Evolutionary conservation across 495 filamentous ascomycete species (phyloP), one percentile per base, ranked within the genome.

Genomic region (Chaetomidium leptoderma): DNA sequence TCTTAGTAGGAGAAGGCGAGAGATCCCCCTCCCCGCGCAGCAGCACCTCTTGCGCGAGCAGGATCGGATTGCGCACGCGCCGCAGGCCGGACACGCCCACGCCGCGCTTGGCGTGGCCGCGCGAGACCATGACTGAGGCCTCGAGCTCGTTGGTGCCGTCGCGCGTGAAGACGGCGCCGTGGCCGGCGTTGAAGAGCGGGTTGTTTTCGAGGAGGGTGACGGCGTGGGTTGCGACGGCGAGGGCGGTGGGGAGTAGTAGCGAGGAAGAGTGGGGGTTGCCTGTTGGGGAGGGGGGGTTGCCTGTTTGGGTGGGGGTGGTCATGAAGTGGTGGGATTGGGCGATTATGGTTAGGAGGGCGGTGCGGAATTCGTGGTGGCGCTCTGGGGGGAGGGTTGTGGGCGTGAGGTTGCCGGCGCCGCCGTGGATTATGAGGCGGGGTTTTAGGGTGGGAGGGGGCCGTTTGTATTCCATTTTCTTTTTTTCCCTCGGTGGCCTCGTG

Each of bases 71-170:
- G 65, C 85, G 87, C 14, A 92, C 86, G 23, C 76, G 80, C 24
- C 78, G 77, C 19, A 96, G 62, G 6, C 88, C 79, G 67, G 88
- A 90, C 9, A 90, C 82, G 11, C 87, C 89, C 0, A 86, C 87
- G 17, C 85, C 89, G 24, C 89, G 79, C 72, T 96, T 96, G 27
- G 82, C 81, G 37, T 74, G 70, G 1, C 84, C 86, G n/a, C 76
- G 74, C 4, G 86, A 85, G 0, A 93, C 88, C 92, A 96, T 96
- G 26, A 96, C 80, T n/a, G 83, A 88, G 29, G 91, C 87, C 70
- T 96, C 91, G 62, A 95, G 83, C 70, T 96, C 91, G 70, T 89
- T 91, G 54, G 82, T 83, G 9, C 91, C 91, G 48, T 85, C 84
- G 37, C 82, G 78, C 3, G 89, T 95, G 70, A 95, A 96, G 16